These are phyloP conservation scores for Beauveria caledonica DNA, from an alignment of 2,329 filamentous ascomycete species.

Conservation along the genomic window DNA sequence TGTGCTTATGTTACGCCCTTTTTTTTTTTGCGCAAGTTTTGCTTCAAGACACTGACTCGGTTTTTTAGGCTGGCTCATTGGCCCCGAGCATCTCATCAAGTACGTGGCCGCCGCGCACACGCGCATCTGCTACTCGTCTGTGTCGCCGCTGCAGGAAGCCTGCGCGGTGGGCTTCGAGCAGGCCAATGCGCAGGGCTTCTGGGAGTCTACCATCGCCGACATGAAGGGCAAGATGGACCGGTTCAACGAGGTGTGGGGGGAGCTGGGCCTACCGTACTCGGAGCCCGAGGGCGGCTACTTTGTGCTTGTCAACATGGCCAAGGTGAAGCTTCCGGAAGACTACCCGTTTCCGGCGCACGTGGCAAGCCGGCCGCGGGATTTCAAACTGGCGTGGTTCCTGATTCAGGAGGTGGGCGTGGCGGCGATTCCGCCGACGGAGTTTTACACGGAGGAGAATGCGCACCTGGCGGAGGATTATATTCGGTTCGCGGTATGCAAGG, in stretches of 20 bases:
- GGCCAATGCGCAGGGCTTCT: constrained; percentile 78
- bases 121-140: constrained; percentile 89
- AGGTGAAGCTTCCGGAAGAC: constrained; percentile 72
- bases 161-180: constrained; percentile 90
- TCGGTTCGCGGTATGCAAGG: constrained; percentile 93
- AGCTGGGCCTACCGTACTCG: constrained; percentile 72
- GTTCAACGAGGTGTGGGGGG: constrained; percentile 76
- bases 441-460: constrained; percentile 80
- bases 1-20: constrained; percentile 14
- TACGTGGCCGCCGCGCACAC: constrained; percentile 91
- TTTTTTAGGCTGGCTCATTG: constrained; percentile 71
- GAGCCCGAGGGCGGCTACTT: constrained; percentile 97
- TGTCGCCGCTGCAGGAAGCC: constrained; percentile 90
- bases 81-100: constrained; percentile 78
- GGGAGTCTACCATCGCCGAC: constrained; percentile 71
- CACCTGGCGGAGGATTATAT: constrained; percentile 88
- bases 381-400: constrained; percentile 91
- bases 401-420: constrained; percentile 95
- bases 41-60: too few species aligned
- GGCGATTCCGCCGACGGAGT: constrained; percentile 93
- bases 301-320: constrained; percentile 85
- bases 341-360: constrained; percentile 91
- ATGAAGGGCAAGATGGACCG: constrained; percentile 85
- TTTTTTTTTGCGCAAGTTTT: too few species aligned
- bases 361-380: constrained; percentile 77